These are phyloP conservation scores for Solanum tarapatanum DNA, from an alignment of 257 asterid species.

Conservation along the genomic window DNA sequence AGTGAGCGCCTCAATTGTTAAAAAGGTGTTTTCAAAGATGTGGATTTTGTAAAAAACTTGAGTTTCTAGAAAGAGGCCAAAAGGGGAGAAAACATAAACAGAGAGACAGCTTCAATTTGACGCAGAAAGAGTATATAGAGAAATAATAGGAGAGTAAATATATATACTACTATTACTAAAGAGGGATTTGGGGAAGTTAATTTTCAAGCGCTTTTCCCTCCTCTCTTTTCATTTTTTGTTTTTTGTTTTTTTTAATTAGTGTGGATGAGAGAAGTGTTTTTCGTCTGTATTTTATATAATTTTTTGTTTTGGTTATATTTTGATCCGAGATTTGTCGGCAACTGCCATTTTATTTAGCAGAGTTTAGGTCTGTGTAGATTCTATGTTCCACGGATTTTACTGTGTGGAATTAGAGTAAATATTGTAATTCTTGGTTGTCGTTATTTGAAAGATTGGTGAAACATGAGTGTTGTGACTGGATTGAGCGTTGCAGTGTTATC, in stretches of 20 bases:
- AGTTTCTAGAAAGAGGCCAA: background rate
- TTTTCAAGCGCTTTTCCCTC: background rate
- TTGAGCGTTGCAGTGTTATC: background rate
- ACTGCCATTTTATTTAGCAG: background rate
- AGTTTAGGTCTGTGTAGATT: background rate
- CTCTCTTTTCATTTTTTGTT: background rate
- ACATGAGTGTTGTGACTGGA: background rate
- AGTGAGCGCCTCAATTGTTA: background rate
- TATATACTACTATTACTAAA: background rate
- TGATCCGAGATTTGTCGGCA: accelerated
- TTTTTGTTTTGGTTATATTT: background rate
- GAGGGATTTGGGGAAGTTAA: background rate
- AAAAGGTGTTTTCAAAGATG: background rate
- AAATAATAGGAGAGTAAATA: background rate
- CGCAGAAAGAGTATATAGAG: conserved; percentile 37
- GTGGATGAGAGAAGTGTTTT: background rate
- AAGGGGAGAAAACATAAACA: conserved; percentile 7
- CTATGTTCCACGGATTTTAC: background rate
- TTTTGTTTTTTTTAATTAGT: background rate
- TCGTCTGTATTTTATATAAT: background rate
- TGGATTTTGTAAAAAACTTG: background rate
- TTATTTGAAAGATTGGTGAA: background rate
- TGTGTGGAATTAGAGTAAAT: background rate
- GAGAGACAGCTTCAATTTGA: conserved; percentile 48
- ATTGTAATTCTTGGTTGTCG: background rate